Evolutionary conservation across 2,329 filamentous ascomycete genomes (phyloP).

Genomic region (Domatiomyces catenatus): DNA sequence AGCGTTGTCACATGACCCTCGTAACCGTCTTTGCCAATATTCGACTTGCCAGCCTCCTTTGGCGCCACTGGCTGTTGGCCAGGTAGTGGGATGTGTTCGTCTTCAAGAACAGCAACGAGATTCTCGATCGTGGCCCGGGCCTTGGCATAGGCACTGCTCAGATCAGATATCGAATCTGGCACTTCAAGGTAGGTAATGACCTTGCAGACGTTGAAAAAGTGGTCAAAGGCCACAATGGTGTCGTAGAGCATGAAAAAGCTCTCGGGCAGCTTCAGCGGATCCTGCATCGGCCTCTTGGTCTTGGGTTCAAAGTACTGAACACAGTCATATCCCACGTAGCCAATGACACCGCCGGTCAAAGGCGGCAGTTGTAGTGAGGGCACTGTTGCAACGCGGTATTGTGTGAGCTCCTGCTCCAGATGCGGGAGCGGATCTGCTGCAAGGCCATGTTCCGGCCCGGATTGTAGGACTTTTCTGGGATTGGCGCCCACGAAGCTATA

Average conservation of each 20-base stretch:
- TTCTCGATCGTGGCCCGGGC: constrained; percentile 49
- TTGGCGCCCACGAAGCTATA: constrained; percentile 90
- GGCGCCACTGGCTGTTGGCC: constrained; percentile 57
- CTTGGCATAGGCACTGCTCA: constrained; percentile 55
- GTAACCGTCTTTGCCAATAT: constrained; percentile 79
- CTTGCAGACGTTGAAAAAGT: constrained; percentile 85
- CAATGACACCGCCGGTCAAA: constrained; percentile 80
- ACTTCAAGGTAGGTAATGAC: constrained; percentile 81
- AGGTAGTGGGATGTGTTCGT: constrained; percentile 62
- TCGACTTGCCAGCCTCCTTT: constrained; percentile 71
- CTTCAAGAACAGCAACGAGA: constrained; percentile 56
- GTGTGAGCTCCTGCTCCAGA: constrained; percentile 64
- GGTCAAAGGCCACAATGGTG: constrained; percentile 84
- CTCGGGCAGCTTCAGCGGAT: constrained; percentile 78
- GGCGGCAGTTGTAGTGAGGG: constrained; percentile 71
- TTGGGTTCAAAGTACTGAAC: constrained; percentile 96
- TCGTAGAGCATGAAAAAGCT: constrained; percentile 95
- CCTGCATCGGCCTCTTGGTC: constrained; percentile 76
- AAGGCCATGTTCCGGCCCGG: constrained; percentile 73
- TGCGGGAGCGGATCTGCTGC: constrained; percentile 69
- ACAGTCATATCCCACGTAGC: constrained; percentile 95
- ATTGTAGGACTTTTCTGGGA: constrained; percentile 63
- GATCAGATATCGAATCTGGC: constrained; percentile 37
- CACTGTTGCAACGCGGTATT: constrained; percentile 66
- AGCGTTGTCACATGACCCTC: constrained; percentile 72